Percentiles rank a stretch among this genome's conserved stretches.
Conservation (phyloP, 306 rosid genomes). For the Prunus armeniaca region DNA sequence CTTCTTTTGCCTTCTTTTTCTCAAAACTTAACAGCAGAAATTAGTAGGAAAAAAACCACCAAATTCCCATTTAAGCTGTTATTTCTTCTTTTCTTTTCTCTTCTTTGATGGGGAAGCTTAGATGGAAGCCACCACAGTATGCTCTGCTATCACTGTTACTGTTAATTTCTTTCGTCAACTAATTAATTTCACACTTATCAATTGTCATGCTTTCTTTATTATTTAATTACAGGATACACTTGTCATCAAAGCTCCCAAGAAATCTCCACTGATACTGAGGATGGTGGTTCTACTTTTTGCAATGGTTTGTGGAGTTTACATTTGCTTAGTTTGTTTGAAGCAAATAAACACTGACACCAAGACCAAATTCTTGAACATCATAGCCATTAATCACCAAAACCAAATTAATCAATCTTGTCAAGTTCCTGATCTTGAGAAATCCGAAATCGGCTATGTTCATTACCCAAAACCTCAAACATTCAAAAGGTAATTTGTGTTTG, state of each 20-base stretch:
- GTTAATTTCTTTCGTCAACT: slow-evolving; percentile 4
- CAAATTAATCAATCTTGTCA: slow-evolving; percentile 29
- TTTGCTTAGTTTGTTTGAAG: slow-evolving; percentile 36
- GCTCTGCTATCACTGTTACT: slow-evolving; percentile 20
- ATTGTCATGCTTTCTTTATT: background rate
- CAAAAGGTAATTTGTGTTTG: slow-evolving; percentile 34
- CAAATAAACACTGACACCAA: slow-evolving; percentile 26
- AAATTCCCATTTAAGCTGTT: slow-evolving; percentile 3
- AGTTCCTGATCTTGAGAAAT: slow-evolving; percentile 26
- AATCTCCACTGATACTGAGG: slow-evolving; percentile 47
- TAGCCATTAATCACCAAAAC: slow-evolving; percentile 15
- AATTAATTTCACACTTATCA: background rate
- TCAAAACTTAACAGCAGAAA: slow-evolving; percentile 20
- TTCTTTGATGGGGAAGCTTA: slow-evolving; percentile 37
- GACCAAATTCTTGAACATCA: slow-evolving; percentile 22
- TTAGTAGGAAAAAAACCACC: slow-evolving; percentile 1
- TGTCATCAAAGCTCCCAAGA: slow-evolving; percentile 45
- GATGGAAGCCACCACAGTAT: slow-evolving; percentile 60
- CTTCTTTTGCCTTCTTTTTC: slow-evolving; percentile 55
- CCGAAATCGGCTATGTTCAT: slow-evolving; percentile 51
- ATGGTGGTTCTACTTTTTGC: slow-evolving; percentile 36
- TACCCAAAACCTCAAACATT: slow-evolving; percentile 57
- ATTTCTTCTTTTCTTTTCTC: slow-evolving; percentile 5
- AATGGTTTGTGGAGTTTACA: slow-evolving; percentile 47
- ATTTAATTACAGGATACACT: slow-evolving; percentile 37